Percentiles rank a stretch among this genome's conserved stretches.
Evolutionary conservation across 352 stramenopile species (phyloP).

Genomic region (Pilasporangium apinafurcum): DNA sequence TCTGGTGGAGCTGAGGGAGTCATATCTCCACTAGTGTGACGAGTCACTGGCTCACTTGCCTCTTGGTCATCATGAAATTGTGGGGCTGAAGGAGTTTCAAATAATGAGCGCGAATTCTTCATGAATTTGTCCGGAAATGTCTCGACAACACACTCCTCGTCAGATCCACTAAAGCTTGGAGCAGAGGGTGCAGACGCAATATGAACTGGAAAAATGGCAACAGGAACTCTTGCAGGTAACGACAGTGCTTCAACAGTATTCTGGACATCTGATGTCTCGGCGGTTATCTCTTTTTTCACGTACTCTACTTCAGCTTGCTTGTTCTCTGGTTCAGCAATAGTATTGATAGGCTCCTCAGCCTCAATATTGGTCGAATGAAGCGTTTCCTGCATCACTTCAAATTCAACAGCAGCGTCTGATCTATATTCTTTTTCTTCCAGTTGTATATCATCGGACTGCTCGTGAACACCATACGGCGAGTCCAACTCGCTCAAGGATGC

Average conservation of each 20-base stretch:
- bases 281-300: neutral
- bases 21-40: neutral
- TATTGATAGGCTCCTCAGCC: too few species aligned
- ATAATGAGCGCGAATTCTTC: neutral
- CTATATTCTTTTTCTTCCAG: conserved; percentile 3
- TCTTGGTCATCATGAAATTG: too few species aligned
- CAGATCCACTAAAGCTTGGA: conserved; percentile 32
- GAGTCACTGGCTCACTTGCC: neutral
- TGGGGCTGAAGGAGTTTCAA: too few species aligned
- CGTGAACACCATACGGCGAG: neutral
- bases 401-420: conserved; percentile 7
- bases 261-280: neutral
- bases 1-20: conserved; percentile 11
- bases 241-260: neutral
- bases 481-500: conserved; percentile 1
- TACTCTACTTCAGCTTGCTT: neutral
- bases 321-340: too few species aligned
- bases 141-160: conserved; percentile 16
- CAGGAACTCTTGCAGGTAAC: neutral
- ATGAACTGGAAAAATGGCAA: conserved; percentile 3
- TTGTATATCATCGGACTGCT: neutral
- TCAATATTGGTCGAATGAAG: too few species aligned
- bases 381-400: neutral
- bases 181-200: conserved; percentile 21
- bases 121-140: neutral